A percentile compares a stretch with the other conserved stretches of the same genome.
Conservation (phyloP, 2,329 filamentous ascomycete genomes). For the Didymella keratinophila region DNA sequence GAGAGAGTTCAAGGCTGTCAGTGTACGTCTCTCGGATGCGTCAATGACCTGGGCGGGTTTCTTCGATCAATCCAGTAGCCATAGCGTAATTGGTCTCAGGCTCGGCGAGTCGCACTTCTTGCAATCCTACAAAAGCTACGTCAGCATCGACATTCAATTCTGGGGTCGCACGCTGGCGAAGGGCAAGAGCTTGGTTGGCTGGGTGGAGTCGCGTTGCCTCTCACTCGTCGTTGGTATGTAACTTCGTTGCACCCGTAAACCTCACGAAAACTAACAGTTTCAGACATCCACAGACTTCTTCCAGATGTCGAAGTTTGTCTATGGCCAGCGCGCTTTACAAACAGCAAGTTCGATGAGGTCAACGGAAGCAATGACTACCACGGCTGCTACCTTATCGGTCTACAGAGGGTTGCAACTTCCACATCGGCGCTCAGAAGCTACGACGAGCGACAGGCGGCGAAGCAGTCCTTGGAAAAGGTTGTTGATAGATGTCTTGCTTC, state of each 20-base stretch:
- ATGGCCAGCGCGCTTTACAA: constrained; percentile 68
- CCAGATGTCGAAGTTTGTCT: constrained; percentile 64
- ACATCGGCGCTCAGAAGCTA: constrained; percentile 3
- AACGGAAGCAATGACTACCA: constrained; percentile 59
- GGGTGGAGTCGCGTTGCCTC: constrained; percentile 69
- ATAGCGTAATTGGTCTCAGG: background rate
- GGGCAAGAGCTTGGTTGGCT: constrained; percentile 65
- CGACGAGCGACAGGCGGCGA: constrained; percentile 54
- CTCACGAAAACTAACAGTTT: constrained; percentile 3
- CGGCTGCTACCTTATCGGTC: constrained; percentile 68
- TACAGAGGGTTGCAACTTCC: constrained; percentile 44
- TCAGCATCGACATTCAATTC: constrained; percentile 69
- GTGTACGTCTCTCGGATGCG: constrained; percentile 48
- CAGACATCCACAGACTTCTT: constrained; percentile 64
- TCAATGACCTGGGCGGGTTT: constrained; percentile 43
- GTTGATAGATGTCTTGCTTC: constrained; percentile 49
- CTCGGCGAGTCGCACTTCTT: constrained; percentile 58
- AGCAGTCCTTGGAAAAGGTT: constrained; percentile 53
- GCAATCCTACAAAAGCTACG: constrained; percentile 60
- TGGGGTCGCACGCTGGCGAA: constrained; percentile 67
- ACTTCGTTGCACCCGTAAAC: background rate
- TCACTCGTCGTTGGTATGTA: constrained; percentile 65
- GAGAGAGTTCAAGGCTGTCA: constrained; percentile 61
- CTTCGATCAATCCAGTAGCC: constrained; percentile 18
- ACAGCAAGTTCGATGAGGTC: constrained; percentile 22